Evolutionary conservation across 2,329 filamentous ascomycete species (phyloP).

Genomic region (Diaporthe nobilis): DNA sequence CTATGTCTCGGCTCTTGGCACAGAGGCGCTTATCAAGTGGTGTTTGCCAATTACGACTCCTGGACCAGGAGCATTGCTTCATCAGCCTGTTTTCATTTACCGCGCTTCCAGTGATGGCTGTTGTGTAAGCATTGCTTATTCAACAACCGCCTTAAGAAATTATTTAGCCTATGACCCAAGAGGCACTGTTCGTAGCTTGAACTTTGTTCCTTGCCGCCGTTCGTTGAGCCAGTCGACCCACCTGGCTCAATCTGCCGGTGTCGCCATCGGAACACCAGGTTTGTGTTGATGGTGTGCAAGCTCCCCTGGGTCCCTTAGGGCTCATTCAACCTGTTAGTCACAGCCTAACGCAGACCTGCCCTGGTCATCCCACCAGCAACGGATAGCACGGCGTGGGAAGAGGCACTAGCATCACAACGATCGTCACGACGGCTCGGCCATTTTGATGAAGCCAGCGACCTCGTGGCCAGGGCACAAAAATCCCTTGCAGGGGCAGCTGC

Average conservation of each 20-base stretch:
- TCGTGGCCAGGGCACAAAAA: conserved; percentile 16
- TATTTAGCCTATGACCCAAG: neutral
- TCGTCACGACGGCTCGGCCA: conserved; percentile 21
- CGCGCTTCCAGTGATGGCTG: neutral
- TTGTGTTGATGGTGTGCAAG: neutral
- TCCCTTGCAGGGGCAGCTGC: conserved; percentile 28
- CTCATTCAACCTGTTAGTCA: conserved; percentile 23
- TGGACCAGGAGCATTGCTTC: neutral
- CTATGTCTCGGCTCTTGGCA: neutral
- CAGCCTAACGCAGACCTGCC: neutral
- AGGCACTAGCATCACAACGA: conserved; percentile 12
- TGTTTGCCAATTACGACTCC: neutral
- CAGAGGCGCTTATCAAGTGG: neutral
- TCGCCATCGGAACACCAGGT: neutral
- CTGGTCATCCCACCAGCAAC: conserved; percentile 2
- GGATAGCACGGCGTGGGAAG: conserved; percentile 28
- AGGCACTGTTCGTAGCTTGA: neutral
- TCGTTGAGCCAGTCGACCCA: neutral
- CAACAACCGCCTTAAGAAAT: neutral
- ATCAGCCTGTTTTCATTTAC: neutral
- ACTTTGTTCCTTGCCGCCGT: neutral
- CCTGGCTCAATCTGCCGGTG: neutral
- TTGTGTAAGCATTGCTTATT: neutral
- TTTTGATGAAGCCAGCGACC: conserved; percentile 8
- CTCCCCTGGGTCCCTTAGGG: neutral